phyloP scores from a whole-genome alignment of 345 rosid species.

The Anacardium occidentale region DNA sequence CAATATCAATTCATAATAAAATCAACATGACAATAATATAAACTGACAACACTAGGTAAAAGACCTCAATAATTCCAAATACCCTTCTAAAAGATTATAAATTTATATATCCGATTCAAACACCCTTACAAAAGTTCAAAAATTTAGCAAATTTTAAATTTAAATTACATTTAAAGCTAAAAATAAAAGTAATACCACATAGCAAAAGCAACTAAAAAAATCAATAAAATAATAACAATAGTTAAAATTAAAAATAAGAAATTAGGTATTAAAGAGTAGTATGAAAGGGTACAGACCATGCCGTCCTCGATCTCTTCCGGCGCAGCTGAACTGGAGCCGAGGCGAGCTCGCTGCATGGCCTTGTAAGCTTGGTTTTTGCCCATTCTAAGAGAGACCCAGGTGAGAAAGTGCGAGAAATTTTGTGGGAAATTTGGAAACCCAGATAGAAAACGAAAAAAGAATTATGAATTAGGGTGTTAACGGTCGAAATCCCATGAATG shows the following conservation, averaged over 20 bases:
- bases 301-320: constrained; percentile 96
- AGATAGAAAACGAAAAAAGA: neutral
- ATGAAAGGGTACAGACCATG: constrained; percentile 97
- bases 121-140: neutral
- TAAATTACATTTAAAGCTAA: too few relatives aligned
- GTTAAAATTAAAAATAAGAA: too few relatives aligned
- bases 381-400: constrained; percentile 46
- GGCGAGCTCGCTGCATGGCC: constrained; percentile 94
- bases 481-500: constrained; percentile 12
- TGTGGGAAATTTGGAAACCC: neutral
- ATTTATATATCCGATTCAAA: neutral
- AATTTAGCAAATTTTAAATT: neutral
- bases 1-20: neutral
- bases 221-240: neutral
- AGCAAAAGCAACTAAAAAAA: neutral
- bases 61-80: neutral
- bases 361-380: constrained; percentile 98
- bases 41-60: neutral
- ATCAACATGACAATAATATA: neutral
- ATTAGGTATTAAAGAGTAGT: constrained; percentile 15
- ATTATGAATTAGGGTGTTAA: constrained; percentile 1
- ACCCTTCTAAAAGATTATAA: neutral
- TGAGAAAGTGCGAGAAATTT: neutral
- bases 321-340: constrained; percentile 79
- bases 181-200: neutral